Evolutionary conservation across 73 alveolate species (phyloP).

Genomic region (Uronychia binucleata): DNA sequence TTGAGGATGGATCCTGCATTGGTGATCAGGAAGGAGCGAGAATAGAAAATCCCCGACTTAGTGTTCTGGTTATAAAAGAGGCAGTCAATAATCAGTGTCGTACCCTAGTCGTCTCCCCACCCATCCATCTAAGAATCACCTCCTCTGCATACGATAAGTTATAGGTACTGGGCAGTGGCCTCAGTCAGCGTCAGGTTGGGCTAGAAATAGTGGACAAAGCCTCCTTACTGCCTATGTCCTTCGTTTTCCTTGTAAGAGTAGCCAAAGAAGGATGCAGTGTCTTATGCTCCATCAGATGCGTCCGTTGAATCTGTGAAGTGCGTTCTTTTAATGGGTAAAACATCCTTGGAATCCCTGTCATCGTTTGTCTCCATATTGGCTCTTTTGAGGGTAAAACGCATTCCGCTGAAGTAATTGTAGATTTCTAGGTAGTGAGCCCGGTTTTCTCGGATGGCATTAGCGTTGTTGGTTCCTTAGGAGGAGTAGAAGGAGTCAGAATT

Average conservation of each 20-base stretch:
- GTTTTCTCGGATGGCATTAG: not conserved
- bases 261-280: not conserved
- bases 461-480: not conserved
- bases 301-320: not conserved
- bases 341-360: conserved; percentile 2
- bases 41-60: conserved; percentile 19
- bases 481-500: conserved; percentile 1
- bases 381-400: conserved; percentile 20
- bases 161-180: no score
- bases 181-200: conserved; percentile 6
- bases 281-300: conserved; percentile 3
- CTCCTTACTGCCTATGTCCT: conserved; percentile 23
- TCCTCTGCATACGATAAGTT: no score
- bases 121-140: conserved; percentile 14
- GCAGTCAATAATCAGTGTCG: conserved; percentile 12
- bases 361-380: not conserved
- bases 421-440: conserved; percentile 11
- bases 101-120: conserved; percentile 1
- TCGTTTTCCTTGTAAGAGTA: conserved; percentile 5
- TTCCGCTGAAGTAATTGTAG: conserved; percentile 25
- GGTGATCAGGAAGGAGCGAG: conserved; percentile 6
- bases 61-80: conserved; percentile 15
- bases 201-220: conserved; percentile 9
- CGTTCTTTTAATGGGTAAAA: not conserved
- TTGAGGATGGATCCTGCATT: conserved; percentile 13